These are phyloP conservation scores for Jacaranda mimosifolia DNA, from an alignment of 257 asterid species.

Conservation along the genomic window DNA sequence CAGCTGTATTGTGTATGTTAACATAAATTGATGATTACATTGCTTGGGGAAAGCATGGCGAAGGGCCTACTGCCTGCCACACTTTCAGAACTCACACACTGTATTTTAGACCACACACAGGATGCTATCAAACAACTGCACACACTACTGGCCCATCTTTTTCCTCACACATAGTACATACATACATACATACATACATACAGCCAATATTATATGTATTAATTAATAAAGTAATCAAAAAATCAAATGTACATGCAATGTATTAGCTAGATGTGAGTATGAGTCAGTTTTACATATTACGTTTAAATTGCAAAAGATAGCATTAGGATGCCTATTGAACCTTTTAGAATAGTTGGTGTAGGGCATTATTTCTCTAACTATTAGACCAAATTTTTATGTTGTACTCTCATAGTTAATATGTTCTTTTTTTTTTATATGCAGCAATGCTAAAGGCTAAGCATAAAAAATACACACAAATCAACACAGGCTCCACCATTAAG, in stretches of 20 bases:
- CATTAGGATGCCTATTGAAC: too few species aligned
- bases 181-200: not conserved
- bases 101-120: not conserved
- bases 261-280: not conserved
- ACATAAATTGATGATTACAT: constrained; percentile 49
- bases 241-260: not conserved
- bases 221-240: not conserved
- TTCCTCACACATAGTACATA: not conserved
- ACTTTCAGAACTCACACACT: constrained; percentile 25
- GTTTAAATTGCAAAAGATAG: too few species aligned
- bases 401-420: too few species aligned
- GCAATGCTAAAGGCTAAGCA: too few species aligned
- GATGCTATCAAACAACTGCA: constrained; percentile 21
- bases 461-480: too few species aligned
- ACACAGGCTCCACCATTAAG: too few species aligned
- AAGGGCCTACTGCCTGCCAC: constrained; percentile 1
- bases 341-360: too few species aligned
- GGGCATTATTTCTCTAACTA: too few species aligned
- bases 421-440: too few species aligned
- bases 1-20: not conserved
- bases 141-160: constrained; percentile 35
- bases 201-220: too few species aligned
- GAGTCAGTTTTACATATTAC: too few species aligned
- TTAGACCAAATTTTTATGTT: too few species aligned
- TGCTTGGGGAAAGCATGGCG: constrained; percentile 61